Conservation (phyloP, 495 filamentous ascomycete species). For the Hypoxylon perforatum region DNA sequence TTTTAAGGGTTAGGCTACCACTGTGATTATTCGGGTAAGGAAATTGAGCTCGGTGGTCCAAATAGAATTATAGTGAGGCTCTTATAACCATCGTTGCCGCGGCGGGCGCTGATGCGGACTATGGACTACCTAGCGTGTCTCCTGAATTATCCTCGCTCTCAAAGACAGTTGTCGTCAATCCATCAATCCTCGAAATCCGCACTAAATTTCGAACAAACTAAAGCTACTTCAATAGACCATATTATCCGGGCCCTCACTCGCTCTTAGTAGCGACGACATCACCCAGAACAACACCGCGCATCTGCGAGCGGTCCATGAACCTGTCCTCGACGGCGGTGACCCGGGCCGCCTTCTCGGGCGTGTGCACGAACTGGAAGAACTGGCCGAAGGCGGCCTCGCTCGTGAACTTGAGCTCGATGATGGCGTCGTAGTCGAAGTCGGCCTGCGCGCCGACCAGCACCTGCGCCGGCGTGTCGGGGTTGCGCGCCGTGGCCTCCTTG, state of each 20-base stretch:
- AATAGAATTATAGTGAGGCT: too few species aligned
- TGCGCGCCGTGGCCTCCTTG: constrained; percentile 13
- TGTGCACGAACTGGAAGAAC: constrained; percentile 42
- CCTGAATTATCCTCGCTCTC: too few species aligned
- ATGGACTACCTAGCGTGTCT: too few species aligned
- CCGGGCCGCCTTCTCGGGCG: constrained; percentile 38
- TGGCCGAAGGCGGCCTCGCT: constrained; percentile 46
- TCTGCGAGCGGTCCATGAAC: constrained; percentile 47
- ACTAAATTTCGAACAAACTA: background rate
- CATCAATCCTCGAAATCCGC: background rate
- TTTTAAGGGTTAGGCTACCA: too few species aligned
- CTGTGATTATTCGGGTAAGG: too few species aligned
- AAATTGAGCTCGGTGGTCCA: too few species aligned
- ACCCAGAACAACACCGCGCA: constrained; percentile 45
- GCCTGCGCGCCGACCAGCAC: constrained; percentile 50
- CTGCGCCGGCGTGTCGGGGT: constrained; percentile 39
- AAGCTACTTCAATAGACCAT: background rate
- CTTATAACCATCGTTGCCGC: too few species aligned
- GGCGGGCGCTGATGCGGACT: too few species aligned
- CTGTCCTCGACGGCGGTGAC: constrained; percentile 44
- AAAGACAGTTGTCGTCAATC: too few species aligned
- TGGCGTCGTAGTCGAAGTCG: constrained; percentile 55
- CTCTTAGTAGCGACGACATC: constrained; percentile 32
- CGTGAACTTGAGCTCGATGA: constrained; percentile 50
- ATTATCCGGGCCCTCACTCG: background rate